Evolutionary conservation across 148 eudicot species (phyloP), one percentile per base, ranked within the genome.

Genomic region (Vaccinium vitisidaea): DNA sequence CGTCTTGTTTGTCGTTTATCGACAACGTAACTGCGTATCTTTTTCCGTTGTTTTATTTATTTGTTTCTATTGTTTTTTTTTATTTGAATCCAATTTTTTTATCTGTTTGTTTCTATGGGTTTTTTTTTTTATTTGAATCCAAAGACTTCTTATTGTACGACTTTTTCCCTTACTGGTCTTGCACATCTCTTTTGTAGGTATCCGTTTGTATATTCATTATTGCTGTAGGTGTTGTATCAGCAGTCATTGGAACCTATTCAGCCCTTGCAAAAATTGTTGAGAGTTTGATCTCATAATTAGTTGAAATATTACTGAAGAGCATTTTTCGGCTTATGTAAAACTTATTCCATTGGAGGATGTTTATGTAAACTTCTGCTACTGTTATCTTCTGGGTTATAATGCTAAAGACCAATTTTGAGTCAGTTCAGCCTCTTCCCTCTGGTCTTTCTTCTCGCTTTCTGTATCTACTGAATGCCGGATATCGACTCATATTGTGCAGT

Each of bases 201-300:
- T 86, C 88, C 32, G 39, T 88, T 6, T 94, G 98, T 78, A n/a
- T 85, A 21, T 7, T 91, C 74, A 84, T 94, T 25, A 92, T 96
- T 58, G 63, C 46, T 2, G 91, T 95, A 18, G 99, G 98, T 6
- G 73, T 86, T 4, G 79, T 93, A 76, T 89, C 97, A 5, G 87
- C 97, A 27, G 92, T 21, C 56, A 75, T 96, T 49, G 99, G 99
- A 76, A 88, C 93, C 15, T 93, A 91, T 87, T 91, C 98, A 11
- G 94, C 98, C 27, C 80, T 96, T 8, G 84, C 92, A 10, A 80
- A 93, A 76, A 94, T 96, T 48, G 71, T 94, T 21, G 81, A 93
- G 85, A 88, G 50, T 55, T 79, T 94, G 84, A 50, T n/a, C 84
- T 86, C 54, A 59, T 74, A 46, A 21, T 70, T 27, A 36, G 59